Evolutionary conservation across 2,329 filamentous ascomycete species (phyloP), one percentile per base, ranked within the genome.

Genomic region (Fusarium xyrophilum): DNA sequence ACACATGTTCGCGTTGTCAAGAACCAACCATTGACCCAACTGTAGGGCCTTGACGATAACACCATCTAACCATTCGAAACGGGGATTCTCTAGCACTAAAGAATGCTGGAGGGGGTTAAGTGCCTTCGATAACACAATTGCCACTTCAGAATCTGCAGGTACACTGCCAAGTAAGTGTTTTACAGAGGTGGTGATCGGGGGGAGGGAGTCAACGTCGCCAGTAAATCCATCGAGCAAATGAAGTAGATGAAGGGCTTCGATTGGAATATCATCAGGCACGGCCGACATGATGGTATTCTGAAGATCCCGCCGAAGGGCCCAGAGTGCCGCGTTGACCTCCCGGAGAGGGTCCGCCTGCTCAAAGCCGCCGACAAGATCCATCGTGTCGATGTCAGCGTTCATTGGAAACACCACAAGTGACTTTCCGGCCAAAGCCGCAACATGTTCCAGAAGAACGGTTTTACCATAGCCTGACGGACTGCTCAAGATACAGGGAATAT

Each of bases 1-100:
- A 81, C 96, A 99, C 60, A 99, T 86, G 75, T 99, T 99, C 63
- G 96, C 96, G 78, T 99, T 97, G 79, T 99, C 96, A 25, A 99
- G 88, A 14, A 99, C 90, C 21, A 99, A 84, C 96, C 96, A 99
- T 64, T 93, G 87, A 17, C 96, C 96, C 71, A 90, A 84, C 74
- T 96, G 86, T 14, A 98, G 83, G 42, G 96, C 95, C 72, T 93
- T 91, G 48, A 98, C 91, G 43, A 99, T 89, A 48, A 96, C 88
- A 60, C 96, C 96, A 76, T 99, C 95, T 4, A 97, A 88, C 96
- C 96, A 99, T 77, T 97, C 93, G 76, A 99, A 99, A 4, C 91
- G 90, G 25, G 93, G 93, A 66, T 90, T 90, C 25, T 90, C 87
- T 27, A 93, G 85, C 5, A 82, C 80, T 33, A 85, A 79, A 2